phyloP scores from a whole-genome alignment of 768 basidiomycete genomes.

The Lactifluus rugatus region DNA sequence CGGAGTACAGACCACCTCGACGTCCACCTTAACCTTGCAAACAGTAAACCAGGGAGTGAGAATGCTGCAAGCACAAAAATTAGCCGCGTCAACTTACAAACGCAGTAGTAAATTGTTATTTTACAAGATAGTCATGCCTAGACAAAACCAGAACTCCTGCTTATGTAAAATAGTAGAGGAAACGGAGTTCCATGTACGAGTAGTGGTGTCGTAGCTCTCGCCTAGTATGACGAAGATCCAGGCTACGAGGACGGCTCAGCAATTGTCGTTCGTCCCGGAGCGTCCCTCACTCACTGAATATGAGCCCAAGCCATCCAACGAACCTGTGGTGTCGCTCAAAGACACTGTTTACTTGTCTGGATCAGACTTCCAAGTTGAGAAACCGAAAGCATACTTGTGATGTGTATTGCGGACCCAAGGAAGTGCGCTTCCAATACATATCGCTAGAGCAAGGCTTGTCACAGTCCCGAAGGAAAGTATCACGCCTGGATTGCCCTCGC shows the following conservation, averaged over 20 bases:
- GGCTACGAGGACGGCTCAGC: constrained; percentile 22
- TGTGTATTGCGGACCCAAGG: constrained; percentile 76
- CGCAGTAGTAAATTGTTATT: constrained; percentile 22
- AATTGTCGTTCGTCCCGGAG: neutral
- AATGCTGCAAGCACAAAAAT: constrained; percentile 35
- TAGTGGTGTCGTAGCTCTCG: constrained; percentile 49
- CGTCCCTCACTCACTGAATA: constrained; percentile 36
- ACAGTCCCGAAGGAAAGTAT: constrained; percentile 54
- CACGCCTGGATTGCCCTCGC: constrained; percentile 41
- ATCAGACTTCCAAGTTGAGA: neutral
- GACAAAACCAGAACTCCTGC: constrained; percentile 70
- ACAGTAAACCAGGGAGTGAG: constrained; percentile 69
- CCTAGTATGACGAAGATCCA: constrained; percentile 63
- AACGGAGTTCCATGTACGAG: constrained; percentile 46
- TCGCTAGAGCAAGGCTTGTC: constrained; percentile 45
- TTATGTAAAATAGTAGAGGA: constrained; percentile 48
- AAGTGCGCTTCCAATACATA: constrained; percentile 56
- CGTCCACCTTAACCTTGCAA: constrained; percentile 60
- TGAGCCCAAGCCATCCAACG: constrained; percentile 54
- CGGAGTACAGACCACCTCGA: constrained; percentile 51
- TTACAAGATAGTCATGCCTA: constrained; percentile 67
- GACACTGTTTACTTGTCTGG: constrained; percentile 34
- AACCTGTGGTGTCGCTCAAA: constrained; percentile 78
- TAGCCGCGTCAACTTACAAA: neutral
- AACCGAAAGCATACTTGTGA: constrained; percentile 50